Evolutionary conservation across 345 rosid genomes (phyloP), one percentile per base, ranked within the genome.

Genomic region (Hibiscus mutabilis): DNA sequence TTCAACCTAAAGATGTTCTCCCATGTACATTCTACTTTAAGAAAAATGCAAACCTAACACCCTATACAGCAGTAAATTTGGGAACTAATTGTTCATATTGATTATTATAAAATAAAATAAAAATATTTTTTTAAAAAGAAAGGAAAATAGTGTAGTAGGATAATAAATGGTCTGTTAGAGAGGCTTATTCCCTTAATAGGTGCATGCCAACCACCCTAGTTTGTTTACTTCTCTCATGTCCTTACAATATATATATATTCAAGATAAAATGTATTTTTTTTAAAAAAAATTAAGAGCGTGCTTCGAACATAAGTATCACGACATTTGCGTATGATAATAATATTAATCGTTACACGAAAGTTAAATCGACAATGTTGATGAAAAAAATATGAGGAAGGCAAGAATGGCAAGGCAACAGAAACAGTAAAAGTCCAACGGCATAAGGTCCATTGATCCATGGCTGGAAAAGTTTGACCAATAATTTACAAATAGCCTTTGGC

Each of bases 121-220:
- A n/a, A 16, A 18, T 52, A 16, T 42, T 10, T 42, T 42, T 47
- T 47, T 47, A 15, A 46, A 46, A 46, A 14, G 24, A 9, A 10
- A 55, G 3, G 27, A 19, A 21, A 55, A 21, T 19, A 21, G 13
- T 6, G 5, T 57, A 13, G 33, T 25, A 24, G 61, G 27, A 24
- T 25, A 58, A 58, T 58, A 12, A 58, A 58, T 58, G 61, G 7
- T 58, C 35, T 25, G 61, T 58, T 55, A 55, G 61, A 58, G 33
- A 25, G 33, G 33, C 61, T 42, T 44, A 44, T 25, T 44, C 66
- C 66, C 27, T 71, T 59, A 66, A 59, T 29, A 44, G 40, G 16
- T 71, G 74, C 74, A 58, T 71, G 44, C 44, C 44, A 71, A 58
- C 74, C 2, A 44, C 74, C 73, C 4, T 19, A 13, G 4, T 5